Evolutionary conservation across 2,329 filamentous ascomycete species (phyloP).

Genomic region (Diaporthe sp.): DNA sequence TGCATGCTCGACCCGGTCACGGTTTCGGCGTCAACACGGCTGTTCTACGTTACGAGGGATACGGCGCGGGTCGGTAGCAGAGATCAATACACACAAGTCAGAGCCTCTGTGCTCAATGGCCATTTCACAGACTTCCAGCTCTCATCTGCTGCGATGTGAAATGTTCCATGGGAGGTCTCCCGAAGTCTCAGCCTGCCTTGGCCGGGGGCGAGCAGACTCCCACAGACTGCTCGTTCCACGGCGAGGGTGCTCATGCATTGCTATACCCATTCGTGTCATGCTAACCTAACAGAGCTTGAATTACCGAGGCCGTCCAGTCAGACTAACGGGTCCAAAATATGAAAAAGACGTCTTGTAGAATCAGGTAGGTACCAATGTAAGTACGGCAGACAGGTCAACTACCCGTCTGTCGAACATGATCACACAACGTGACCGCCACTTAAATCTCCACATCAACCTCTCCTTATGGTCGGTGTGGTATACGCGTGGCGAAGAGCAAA

Average conservation of each 20-base stretch:
- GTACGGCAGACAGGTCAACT: background rate
- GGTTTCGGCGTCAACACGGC: slow-evolving; percentile 47
- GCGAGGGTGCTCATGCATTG: slow-evolving; percentile 21
- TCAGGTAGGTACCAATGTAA: slow-evolving; percentile 30
- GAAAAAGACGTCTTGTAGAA: background rate
- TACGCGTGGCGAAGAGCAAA: slow-evolving; percentile 91
- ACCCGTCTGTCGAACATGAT: slow-evolving; percentile 4
- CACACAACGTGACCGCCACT: slow-evolving; percentile 67
- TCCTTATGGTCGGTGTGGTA: slow-evolving; percentile 85
- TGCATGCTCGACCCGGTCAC: slow-evolving; percentile 32
- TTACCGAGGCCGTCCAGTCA: background rate
- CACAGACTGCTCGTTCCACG: background rate
- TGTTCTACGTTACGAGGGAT: slow-evolving; percentile 30
- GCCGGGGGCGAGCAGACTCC: slow-evolving; percentile 10
- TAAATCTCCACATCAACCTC: slow-evolving; percentile 90
- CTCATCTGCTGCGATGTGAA: slow-evolving; percentile 67
- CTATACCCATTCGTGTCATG: slow-evolving; percentile 26
- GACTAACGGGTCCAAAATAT: background rate
- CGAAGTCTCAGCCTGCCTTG: slow-evolving; percentile 63
- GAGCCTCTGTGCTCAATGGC: slow-evolving; percentile 74
- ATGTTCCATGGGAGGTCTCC: slow-evolving; percentile 84
- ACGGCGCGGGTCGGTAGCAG: slow-evolving; percentile 46
- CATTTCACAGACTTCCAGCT: slow-evolving; percentile 66
- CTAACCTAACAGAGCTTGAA: slow-evolving; percentile 25
- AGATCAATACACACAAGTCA: slow-evolving; percentile 51